These are phyloP conservation scores for Glycine latifolia DNA, from an alignment of 306 rosid species.

Conservation along the genomic window DNA sequence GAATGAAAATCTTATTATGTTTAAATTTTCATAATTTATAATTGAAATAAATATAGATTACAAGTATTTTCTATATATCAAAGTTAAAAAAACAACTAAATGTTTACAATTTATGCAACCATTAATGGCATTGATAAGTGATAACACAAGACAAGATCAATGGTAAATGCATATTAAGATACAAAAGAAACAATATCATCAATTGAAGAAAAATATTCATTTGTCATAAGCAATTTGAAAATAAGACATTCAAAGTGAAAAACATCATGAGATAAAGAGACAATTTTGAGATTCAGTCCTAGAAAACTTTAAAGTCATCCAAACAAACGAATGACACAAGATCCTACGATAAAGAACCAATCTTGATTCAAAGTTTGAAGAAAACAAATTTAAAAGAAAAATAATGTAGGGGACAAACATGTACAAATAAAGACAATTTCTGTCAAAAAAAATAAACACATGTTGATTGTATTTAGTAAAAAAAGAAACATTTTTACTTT, in stretches of 20 bases:
- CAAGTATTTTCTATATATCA: background rate
- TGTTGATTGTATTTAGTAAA: background rate
- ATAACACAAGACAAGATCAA: background rate
- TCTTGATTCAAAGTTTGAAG: background rate
- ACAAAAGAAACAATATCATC: background rate
- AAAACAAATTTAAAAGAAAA: background rate
- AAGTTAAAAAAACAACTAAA: no score
- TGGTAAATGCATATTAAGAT: background rate
- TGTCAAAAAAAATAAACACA: background rate
- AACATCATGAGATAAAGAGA: background rate
- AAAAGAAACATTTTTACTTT: background rate
- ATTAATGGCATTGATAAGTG: background rate
- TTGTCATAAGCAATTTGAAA: background rate
- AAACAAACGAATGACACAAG: background rate
- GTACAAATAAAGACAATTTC: no score
- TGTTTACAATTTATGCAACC: no score
- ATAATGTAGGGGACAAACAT: background rate
- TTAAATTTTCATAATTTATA: background rate
- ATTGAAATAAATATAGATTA: background rate
- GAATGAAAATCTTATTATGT: background rate
- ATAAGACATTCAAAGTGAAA: background rate
- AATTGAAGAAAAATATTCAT: background rate
- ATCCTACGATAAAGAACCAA: background rate
- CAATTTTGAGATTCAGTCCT: background rate
- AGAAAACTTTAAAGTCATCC: background rate